A percentile compares a stretch with the other conserved stretches of the same genome.
These are phyloP conservation scores for Xerocomus brunneocitrinus DNA, from an alignment of 768 basidiomycete species.

Conservation along the genomic window DNA sequence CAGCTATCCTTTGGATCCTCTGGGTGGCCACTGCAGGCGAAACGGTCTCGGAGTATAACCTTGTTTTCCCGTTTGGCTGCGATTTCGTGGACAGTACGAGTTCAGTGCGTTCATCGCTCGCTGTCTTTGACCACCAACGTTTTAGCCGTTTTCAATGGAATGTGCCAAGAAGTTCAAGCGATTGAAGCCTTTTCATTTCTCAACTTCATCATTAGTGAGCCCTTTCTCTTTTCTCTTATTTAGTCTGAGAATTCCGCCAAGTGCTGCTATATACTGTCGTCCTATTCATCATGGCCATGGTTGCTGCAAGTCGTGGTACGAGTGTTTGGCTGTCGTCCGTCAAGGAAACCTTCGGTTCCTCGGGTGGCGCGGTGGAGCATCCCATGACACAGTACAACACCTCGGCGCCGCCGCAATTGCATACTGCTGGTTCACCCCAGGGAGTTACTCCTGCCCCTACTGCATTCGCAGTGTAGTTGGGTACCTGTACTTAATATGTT, in stretches of 20 bases:
- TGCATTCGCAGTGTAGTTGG: not conserved
- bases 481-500: not conserved
- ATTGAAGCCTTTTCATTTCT: constrained; percentile 36
- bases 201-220: constrained; percentile 33
- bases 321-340: constrained; percentile 33
- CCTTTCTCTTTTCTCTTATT: not conserved
- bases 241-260: constrained; percentile 11
- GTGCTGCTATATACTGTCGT: constrained; percentile 30
- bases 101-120: not conserved
- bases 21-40: constrained; percentile 37
- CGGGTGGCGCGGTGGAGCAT: constrained; percentile 4
- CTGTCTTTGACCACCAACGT: not conserved
- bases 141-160: constrained; percentile 8
- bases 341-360: constrained; percentile 23
- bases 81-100: constrained; percentile 2
- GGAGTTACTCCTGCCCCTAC: not conserved
- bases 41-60: constrained; percentile 8
- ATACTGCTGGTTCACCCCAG: not conserved
- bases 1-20: constrained; percentile 34
- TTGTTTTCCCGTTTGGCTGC: constrained; percentile 12
- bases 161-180: constrained; percentile 30
- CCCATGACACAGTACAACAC: constrained; percentile 16
- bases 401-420: constrained; percentile 5
- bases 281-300: constrained; percentile 23
- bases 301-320: constrained; percentile 28